These are phyloP conservation scores for Trametes sanguinea DNA, from an alignment of 768 basidiomycete genomes.

Conservation along the genomic window DNA sequence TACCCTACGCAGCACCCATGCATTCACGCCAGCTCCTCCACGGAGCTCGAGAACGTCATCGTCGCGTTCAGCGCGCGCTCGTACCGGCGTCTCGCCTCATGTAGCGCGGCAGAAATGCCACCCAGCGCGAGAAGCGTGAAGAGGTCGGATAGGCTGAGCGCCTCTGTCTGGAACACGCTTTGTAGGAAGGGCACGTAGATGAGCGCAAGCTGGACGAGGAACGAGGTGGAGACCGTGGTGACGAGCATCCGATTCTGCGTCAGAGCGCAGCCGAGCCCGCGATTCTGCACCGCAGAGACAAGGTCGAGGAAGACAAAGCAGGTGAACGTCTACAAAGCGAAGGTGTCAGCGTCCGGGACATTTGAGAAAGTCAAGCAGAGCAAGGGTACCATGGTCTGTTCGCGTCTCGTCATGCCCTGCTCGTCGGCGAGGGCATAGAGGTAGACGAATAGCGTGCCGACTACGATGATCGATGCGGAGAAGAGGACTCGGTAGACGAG, in stretches of 20 bases:
- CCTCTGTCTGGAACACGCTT: slow-evolving; percentile 90
- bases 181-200: slow-evolving; percentile 94
- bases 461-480: slow-evolving; percentile 88
- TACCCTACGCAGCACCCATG: no score
- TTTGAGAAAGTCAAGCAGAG: neutral
- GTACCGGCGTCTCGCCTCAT: slow-evolving; percentile 78
- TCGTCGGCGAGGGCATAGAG: slow-evolving; percentile 82
- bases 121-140: slow-evolving; percentile 69
- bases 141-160: slow-evolving; percentile 69
- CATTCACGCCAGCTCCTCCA: slow-evolving; percentile 60
- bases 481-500: slow-evolving; percentile 85
- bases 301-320: slow-evolving; percentile 97
- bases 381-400: slow-evolving; percentile 86
- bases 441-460: slow-evolving; percentile 88
- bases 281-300: slow-evolving; percentile 92
- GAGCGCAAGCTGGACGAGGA: slow-evolving; percentile 79
- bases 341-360: neutral
- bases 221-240: slow-evolving; percentile 84
- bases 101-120: slow-evolving; percentile 61
- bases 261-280: slow-evolving; percentile 84
- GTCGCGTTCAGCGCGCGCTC: slow-evolving; percentile 66
- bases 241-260: slow-evolving; percentile 88
- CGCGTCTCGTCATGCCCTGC: slow-evolving; percentile 69
- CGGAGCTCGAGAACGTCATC: slow-evolving; percentile 48
- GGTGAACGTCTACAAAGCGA: slow-evolving; percentile 76